A percentile compares a stretch with the other conserved stretches of the same genome.
phyloP scores from a whole-genome alignment of 208 protist genomes.

The Willaertia magna region DNA sequence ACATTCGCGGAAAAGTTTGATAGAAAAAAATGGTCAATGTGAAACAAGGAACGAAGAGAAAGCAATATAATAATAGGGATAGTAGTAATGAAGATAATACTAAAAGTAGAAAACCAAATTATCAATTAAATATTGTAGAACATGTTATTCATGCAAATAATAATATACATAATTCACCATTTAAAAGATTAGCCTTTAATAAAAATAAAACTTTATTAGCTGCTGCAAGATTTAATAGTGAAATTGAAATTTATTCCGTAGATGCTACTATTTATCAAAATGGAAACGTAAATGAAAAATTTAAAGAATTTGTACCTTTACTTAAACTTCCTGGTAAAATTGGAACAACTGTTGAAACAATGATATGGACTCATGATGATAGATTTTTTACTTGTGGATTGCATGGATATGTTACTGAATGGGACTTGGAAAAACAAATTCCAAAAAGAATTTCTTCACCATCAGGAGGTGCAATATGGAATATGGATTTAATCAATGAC shows the following conservation, averaged over 20 bases:
- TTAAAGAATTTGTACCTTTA: not conserved
- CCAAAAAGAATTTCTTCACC: not conserved
- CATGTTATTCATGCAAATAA: not conserved
- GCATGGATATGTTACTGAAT: not conserved
- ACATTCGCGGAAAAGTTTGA: too few relatives aligned
- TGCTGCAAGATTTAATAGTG: not conserved
- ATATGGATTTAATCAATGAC: not conserved
- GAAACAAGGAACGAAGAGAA: too few relatives aligned
- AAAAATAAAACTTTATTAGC: not conserved
- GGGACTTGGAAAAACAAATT: not conserved
- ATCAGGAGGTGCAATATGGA: not conserved
- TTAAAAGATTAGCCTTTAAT: not conserved
- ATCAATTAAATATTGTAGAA: too few relatives aligned
- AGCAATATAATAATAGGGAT: too few relatives aligned
- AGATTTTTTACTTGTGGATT: not conserved
- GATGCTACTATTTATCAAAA: not conserved
- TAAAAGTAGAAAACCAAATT: too few relatives aligned
- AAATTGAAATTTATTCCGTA: conserved; percentile 1
- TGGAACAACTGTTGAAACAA: not conserved
- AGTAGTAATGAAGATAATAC: too few relatives aligned
- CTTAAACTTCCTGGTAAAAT: not conserved
- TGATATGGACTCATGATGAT: not conserved
- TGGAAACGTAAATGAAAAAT: too few relatives aligned
- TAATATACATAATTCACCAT: not conserved
- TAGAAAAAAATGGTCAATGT: too few relatives aligned